phyloP scores from a whole-genome alignment of 139 green algal species.

The Yamagishiella unicocca region DNA sequence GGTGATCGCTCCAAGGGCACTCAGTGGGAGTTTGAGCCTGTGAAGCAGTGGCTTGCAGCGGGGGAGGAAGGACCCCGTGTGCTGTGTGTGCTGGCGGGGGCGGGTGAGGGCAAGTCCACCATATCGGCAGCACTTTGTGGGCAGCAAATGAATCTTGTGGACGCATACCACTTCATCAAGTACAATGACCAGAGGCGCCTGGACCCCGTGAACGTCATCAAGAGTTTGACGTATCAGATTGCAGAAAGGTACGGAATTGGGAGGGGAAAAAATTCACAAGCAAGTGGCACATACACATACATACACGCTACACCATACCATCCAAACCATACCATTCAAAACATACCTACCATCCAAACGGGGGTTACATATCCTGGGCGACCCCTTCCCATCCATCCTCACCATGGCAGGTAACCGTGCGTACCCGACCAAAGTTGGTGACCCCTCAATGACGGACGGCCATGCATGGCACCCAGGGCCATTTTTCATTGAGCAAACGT shows the following conservation, averaged over 20 bases:
- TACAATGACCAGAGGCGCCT: slow-evolving; percentile 46
- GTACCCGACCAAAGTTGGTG: no score
- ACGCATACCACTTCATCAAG: slow-evolving; percentile 46
- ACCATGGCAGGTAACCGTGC: no score
- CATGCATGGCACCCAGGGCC: no score
- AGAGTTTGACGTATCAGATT: slow-evolving; percentile 44
- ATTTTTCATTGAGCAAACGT: no score
- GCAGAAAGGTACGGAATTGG: neutral
- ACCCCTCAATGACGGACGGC: no score
- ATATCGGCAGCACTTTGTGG: neutral
- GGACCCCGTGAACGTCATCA: slow-evolving; percentile 18
- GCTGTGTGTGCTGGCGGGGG: neutral
- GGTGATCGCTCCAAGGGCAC: neutral
- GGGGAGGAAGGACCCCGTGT: neutral
- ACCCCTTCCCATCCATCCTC: no score
- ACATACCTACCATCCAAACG: no score
- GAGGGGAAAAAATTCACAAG: no score
- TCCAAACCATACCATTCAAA: no score
- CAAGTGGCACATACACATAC: no score
- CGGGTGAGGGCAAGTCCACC: slow-evolving; percentile 19
- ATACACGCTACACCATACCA: no score
- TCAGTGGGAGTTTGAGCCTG: neutral
- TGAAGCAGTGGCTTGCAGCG: neutral
- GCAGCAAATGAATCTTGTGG: neutral
- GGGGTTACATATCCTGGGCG: no score